phyloP scores from a whole-genome alignment of 2,329 filamentous ascomycete genomes.

The Nigrospora oryzae region DNA sequence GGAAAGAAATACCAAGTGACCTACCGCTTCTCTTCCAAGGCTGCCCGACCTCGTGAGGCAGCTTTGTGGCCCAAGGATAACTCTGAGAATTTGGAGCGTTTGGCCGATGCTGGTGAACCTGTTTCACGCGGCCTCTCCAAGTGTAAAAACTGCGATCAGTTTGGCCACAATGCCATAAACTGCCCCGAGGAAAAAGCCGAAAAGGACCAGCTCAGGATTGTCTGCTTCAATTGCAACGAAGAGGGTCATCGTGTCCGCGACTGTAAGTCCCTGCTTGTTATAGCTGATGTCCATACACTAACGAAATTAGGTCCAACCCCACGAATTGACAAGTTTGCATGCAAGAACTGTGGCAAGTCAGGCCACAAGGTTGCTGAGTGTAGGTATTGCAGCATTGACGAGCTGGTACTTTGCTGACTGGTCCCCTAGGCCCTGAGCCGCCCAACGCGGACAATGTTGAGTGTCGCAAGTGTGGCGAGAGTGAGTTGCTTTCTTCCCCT shows the following conservation, averaged over 20 bases:
- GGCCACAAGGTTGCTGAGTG: conserved; percentile 44
- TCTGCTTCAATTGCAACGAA: conserved; percentile 57
- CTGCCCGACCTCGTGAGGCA: conserved; percentile 49
- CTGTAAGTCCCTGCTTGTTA: conserved; percentile 37
- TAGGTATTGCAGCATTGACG: conserved; percentile 19
- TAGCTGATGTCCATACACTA: conserved; percentile 6
- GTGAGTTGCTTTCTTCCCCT: conserved; percentile 27
- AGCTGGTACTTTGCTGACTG: conserved; percentile 7
- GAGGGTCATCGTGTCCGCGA: conserved; percentile 61
- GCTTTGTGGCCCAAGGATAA: conserved; percentile 49
- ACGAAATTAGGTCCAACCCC: conserved; percentile 40
- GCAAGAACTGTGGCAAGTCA: conserved; percentile 57
- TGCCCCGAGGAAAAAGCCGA: conserved; percentile 53
- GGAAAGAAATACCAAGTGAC: conserved; percentile 56
- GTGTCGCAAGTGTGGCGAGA: conserved; percentile 56
- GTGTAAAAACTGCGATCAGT: conserved; percentile 55
- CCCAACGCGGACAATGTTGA: conserved; percentile 55
- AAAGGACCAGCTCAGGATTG: conserved; percentile 35
- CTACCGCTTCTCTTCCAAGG: conserved; percentile 51
- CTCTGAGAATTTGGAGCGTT: conserved; percentile 54
- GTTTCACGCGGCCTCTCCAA: conserved; percentile 49
- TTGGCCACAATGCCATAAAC: conserved; percentile 53
- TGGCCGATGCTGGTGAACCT: conserved; percentile 58
- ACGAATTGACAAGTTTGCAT: conserved; percentile 55
- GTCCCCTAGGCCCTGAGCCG: conserved; percentile 36